Evolutionary conservation across 371 early-diverging fungal genomes (phyloP).

Genomic region (Smittium culicis): DNA sequence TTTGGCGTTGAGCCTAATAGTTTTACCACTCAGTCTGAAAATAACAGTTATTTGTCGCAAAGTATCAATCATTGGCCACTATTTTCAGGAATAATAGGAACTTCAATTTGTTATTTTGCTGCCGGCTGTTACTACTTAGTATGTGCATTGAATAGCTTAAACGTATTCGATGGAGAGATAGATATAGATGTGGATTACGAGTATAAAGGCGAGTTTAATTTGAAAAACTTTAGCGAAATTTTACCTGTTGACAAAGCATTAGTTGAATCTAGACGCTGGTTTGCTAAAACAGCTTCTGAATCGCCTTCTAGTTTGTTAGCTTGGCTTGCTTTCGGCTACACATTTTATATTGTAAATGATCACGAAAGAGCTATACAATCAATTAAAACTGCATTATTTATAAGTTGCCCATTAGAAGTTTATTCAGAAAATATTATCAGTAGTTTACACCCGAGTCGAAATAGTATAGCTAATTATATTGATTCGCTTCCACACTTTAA

Average conservation of each 20-base stretch:
- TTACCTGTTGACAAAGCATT: neutral
- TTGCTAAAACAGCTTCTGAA: slow-evolving; percentile 2
- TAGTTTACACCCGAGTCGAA: neutral
- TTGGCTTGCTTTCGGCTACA: slow-evolving; percentile 2
- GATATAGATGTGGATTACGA: neutral
- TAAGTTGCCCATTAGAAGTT: neutral
- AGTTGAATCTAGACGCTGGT: neutral
- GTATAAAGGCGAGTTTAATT: neutral
- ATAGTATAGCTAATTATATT: too few relatives aligned
- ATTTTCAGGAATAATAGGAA: neutral
- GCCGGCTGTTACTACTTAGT: slow-evolving; percentile 4
- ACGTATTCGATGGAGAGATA: neutral
- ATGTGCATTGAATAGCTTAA: neutral
- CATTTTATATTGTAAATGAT: slow-evolving; percentile 8
- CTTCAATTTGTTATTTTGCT: slow-evolving; percentile 3
- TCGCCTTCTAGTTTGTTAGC: neutral
- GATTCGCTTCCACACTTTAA: neutral
- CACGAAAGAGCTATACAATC: neutral
- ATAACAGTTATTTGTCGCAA: neutral
- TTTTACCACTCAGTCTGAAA: neutral
- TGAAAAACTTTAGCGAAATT: neutral
- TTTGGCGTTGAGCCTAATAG: slow-evolving; percentile 5
- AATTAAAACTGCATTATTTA: neutral
- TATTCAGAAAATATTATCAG: neutral
- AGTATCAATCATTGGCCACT: neutral